Conservation (phyloP, 805 yeast genomes). For the Saccharomyces mikatae region DNA sequence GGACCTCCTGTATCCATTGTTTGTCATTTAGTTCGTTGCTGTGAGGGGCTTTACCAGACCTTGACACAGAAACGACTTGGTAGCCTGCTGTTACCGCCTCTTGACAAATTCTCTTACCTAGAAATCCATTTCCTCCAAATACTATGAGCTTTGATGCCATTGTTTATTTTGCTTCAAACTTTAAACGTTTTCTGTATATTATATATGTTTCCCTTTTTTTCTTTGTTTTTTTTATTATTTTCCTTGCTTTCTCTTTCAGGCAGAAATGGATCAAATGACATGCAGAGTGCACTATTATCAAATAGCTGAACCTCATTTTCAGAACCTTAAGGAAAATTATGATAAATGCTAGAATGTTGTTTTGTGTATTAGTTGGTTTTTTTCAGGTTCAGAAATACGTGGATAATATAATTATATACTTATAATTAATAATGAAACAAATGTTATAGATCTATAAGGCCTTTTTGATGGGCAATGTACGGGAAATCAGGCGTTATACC, state of each 20-base stretch:
- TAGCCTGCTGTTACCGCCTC: slow-evolving; percentile 55
- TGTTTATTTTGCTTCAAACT: background rate
- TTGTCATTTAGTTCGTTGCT: slow-evolving; percentile 27
- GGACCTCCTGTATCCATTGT: slow-evolving; percentile 49
- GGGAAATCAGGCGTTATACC: background rate
- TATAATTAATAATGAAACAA: background rate
- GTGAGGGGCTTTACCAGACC: slow-evolving; percentile 49
- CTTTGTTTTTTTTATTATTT: background rate
- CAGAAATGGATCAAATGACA: background rate
- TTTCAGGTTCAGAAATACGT: background rate
- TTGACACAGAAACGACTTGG: slow-evolving; percentile 59
- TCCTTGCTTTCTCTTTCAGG: background rate
- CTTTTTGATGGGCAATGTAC: background rate
- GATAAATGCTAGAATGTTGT: background rate
- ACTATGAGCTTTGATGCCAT: slow-evolving; percentile 41
- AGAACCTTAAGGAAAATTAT: background rate
- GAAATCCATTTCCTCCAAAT: slow-evolving; percentile 83
- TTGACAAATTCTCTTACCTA: slow-evolving; percentile 67
- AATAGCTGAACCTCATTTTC: background rate
- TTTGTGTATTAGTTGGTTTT: background rate
- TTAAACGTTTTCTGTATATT: background rate
- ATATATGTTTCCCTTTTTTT: background rate
- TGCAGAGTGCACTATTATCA: background rate
- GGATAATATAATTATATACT: background rate
- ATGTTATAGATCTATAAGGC: background rate